Base-by-base conservation (phyloP, 2,329 filamentous ascomycete genomes). In the Pseudogymnoascus sp. region DNA sequence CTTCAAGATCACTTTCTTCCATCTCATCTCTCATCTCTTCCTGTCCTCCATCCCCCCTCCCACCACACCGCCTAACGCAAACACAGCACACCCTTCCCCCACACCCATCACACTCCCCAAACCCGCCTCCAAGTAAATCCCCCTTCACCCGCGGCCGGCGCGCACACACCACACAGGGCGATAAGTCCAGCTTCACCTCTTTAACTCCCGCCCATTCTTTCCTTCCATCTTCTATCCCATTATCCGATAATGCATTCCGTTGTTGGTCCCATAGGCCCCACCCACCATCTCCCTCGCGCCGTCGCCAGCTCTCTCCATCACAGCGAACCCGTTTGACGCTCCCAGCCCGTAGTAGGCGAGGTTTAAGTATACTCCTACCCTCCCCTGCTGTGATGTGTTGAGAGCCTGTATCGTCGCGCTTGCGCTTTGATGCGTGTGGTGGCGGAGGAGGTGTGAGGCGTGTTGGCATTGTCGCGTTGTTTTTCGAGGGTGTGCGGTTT, bases 141-240 rank as follows among this genome's bases (percentile, higher is more conserved):
- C 79, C 80, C 70, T 83, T 87, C 67, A 84, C 84, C 60, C 80
- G 86, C 1, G 87, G 87, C 61, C 81, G 81, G 42, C 85, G 81
- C 68, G 82, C 81, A 77, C 87, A 90, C 65, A 89, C 83, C 74
- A 89, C 84, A 71, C 87, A 90, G 0, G 86, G 80, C 39, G 74
- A 76, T 27, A 85, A 75, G 62, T 70, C 67, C 7, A 66, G 59
- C 33, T 62, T 65, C 8, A 48, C 39, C 25, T 38, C 35, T 59
- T 38, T 59, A 1, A n/a, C 44, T n/a, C 44, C 44, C 9, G n/a
- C 8, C 44, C 44, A 55, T 55, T n/a, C 44, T 15, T 17, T 55
- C 44, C 15, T 55, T 6, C n/a, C 42, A 29, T 29, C 25, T 29
- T 10, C 42, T 25, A 48, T 15, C 12, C 42, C 44, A 12, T 51